Conservation (phyloP, 2,329 filamentous ascomycete genomes). For the Chrysoporthe austroafricana region DNA sequence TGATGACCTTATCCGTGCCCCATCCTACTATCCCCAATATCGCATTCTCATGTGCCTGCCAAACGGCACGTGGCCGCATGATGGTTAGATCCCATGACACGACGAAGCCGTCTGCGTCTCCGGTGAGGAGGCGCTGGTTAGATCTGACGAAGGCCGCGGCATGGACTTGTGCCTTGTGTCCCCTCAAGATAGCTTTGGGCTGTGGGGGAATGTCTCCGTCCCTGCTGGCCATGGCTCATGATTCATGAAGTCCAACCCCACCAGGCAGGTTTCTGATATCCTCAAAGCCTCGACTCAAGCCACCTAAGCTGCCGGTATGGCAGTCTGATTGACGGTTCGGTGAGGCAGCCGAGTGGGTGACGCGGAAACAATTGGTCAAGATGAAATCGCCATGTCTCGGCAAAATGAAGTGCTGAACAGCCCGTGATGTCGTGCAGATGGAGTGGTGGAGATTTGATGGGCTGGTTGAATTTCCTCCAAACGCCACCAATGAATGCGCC, state of each 20-base stretch:
- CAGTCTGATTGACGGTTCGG: slow-evolving; percentile 3
- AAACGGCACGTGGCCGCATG: slow-evolving; percentile 81
- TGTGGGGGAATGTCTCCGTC: slow-evolving; percentile 38
- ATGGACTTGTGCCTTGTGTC: slow-evolving; percentile 82
- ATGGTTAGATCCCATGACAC: slow-evolving; percentile 83
- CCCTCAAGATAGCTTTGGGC: slow-evolving; percentile 73
- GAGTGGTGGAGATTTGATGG: not conserved
- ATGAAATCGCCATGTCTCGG: slow-evolving; percentile 29
- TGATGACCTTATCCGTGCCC: slow-evolving; percentile 75
- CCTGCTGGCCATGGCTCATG: slow-evolving; percentile 33
- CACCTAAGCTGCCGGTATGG: slow-evolving; percentile 7
- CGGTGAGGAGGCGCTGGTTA: slow-evolving; percentile 80
- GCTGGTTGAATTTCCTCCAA: not conserved
- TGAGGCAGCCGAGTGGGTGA: slow-evolving; percentile 1
- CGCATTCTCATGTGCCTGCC: slow-evolving; percentile 80
- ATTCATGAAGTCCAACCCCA: not conserved
- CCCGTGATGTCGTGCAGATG: slow-evolving; percentile 1
- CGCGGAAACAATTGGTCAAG: slow-evolving; percentile 12
- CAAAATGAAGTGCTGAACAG: slow-evolving; percentile 2
- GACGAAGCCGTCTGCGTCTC: slow-evolving; percentile 88
- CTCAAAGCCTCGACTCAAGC: slow-evolving; percentile 12
- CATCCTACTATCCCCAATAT: slow-evolving; percentile 77
- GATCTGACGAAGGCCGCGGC: slow-evolving; percentile 70
- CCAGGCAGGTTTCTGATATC: not conserved
- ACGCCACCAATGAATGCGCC: not conserved